A percentile compares a stretch with the other conserved stretches of the same genome.
Conservation (phyloP, 306 rosid species). For the Canavalia ensiformis region DNA sequence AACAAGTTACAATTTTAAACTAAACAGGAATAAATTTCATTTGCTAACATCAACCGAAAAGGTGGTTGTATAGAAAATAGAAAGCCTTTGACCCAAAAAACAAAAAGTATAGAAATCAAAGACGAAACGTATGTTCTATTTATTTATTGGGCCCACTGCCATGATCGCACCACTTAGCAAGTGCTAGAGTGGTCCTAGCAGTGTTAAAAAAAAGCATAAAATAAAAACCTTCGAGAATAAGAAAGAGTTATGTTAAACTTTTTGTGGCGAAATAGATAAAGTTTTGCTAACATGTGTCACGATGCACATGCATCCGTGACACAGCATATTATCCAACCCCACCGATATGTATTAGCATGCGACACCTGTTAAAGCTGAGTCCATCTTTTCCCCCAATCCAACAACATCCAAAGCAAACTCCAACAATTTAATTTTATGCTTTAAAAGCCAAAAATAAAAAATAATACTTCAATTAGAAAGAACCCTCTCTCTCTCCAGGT, state of each 20-base stretch:
- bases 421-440: neutral
- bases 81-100: no score
- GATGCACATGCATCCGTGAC: conserved; percentile 46
- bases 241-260: neutral
- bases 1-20: no score
- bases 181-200: neutral
- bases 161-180: neutral
- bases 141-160: no score
- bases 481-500: no score
- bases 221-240: neutral
- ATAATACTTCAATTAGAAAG: no score
- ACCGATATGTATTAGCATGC: conserved; percentile 2
- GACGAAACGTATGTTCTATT: no score
- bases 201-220: neutral
- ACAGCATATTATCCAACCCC: neutral
- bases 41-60: no score
- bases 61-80: no score
- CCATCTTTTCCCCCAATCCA: conserved; percentile 2
- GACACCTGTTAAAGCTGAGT: conserved; percentile 23
- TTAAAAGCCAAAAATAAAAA: no score
- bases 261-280: neutral
- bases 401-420: neutral
- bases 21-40: no score
- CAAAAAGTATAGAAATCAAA: no score
- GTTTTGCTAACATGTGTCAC: conserved; percentile 6